These are phyloP conservation scores for Bruguiera sexangula DNA, from an alignment of 345 rosid species.

Conservation along the genomic window DNA sequence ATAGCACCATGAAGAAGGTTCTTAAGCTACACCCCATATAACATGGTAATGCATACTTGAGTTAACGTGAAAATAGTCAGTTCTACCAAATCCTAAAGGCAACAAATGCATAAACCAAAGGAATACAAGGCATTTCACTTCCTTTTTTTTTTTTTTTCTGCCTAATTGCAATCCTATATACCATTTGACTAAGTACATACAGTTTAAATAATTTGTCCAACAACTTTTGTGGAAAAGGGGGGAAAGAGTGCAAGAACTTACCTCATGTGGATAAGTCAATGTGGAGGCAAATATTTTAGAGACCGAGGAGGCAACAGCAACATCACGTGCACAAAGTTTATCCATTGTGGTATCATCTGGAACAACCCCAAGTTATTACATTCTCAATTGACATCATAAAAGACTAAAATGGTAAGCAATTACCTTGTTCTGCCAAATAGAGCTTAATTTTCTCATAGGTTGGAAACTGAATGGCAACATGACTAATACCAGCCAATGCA, in stretches of 20 bases:
- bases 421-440: slow-evolving; percentile 66
- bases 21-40: neutral
- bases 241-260: slow-evolving; percentile 12
- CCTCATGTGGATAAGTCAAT: slow-evolving; percentile 90
- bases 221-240: too few relatives aligned
- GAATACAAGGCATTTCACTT: too few relatives aligned
- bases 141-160: too few relatives aligned
- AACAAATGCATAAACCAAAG: too few relatives aligned
- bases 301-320: slow-evolving; percentile 82
- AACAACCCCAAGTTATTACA: neutral
- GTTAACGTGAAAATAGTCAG: too few relatives aligned
- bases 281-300: slow-evolving; percentile 92
- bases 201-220: neutral
- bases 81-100: too few relatives aligned
- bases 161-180: too few relatives aligned
- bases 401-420: neutral
- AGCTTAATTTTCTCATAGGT: slow-evolving; percentile 64
- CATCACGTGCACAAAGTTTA: slow-evolving; percentile 68
- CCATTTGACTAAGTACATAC: too few relatives aligned
- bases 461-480: slow-evolving; percentile 92
- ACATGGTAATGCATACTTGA: too few relatives aligned
- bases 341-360: slow-evolving; percentile 61
- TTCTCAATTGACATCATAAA: neutral
- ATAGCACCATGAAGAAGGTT: neutral
- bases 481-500: slow-evolving; percentile 88